Conservation (phyloP, 768 basidiomycete genomes). For the Termitomyces sp. region DNA sequence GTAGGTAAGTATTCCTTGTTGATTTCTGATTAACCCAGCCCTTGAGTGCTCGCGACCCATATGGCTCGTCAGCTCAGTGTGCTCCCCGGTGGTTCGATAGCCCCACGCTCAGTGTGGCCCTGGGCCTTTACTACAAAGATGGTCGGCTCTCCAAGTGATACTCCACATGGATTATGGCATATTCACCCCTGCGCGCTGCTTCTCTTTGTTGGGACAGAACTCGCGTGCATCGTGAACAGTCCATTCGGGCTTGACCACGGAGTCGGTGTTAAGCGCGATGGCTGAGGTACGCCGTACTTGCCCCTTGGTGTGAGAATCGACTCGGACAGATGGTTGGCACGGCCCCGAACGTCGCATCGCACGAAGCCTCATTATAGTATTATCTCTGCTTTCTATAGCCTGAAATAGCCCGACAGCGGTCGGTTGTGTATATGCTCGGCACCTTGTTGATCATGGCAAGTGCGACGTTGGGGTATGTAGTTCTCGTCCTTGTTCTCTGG, state of each 20-base stretch:
- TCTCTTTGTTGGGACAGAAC: conserved; percentile 29
- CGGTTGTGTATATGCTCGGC: too few relatives aligned
- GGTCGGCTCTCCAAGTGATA: neutral
- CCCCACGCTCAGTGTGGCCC: too few relatives aligned
- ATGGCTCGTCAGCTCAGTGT: conserved; percentile 21
- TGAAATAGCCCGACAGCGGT: too few relatives aligned
- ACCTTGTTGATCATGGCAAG: too few relatives aligned
- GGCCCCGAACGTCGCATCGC: conserved; percentile 42
- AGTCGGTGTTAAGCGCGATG: conserved; percentile 56
- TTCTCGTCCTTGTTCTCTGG: too few relatives aligned
- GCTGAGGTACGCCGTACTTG: conserved; percentile 39
- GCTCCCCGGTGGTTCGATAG: too few relatives aligned
- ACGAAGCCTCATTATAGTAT: conserved; percentile 23
- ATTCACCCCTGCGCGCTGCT: conserved; percentile 22
- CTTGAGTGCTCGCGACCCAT: conserved; percentile 28
- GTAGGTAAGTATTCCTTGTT: neutral
- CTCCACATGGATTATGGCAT: too few relatives aligned
- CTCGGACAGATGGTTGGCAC: conserved; percentile 45
- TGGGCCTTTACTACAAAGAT: neutral
- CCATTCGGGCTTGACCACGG: conserved; percentile 47
- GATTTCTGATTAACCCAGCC: conserved; percentile 27
- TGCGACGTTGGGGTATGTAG: too few relatives aligned
- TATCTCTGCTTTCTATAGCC: neutral
- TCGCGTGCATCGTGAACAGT: conserved; percentile 50
- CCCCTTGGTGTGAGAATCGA: too few relatives aligned